phyloP scores from a whole-genome alignment of 495 filamentous ascomycete species.

The Pyrenopolyporus hunteri region DNA sequence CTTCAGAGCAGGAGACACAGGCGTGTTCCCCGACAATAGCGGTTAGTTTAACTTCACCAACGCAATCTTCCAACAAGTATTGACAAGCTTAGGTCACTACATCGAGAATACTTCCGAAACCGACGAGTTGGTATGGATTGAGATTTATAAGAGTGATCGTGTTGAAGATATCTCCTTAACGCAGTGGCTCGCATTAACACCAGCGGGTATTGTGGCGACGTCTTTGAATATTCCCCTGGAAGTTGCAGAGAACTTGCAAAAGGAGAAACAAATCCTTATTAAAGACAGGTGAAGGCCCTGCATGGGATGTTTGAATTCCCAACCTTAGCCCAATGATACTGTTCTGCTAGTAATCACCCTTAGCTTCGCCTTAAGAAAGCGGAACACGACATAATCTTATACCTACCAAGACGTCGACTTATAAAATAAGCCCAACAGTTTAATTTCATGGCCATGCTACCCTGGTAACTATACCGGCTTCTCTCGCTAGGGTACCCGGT shows the following conservation, averaged over 20 bases:
- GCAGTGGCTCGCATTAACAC: conserved; percentile 70
- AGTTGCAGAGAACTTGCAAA: conserved; percentile 63
- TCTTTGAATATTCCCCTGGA: conserved; percentile 63
- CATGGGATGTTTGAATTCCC: not conserved
- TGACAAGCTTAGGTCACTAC: conserved; percentile 55
- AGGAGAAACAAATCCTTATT: conserved; percentile 66
- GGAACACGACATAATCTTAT: too few relatives aligned
- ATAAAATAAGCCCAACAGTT: too few relatives aligned
- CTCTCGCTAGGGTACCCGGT: too few relatives aligned
- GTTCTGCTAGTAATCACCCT: too few relatives aligned
- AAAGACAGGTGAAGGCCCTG: conserved; percentile 24
- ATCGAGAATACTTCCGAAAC: conserved; percentile 69
- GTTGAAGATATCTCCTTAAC: conserved; percentile 67
- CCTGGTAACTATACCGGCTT: too few relatives aligned
- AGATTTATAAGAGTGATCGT: conserved; percentile 68
- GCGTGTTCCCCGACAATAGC: conserved; percentile 68
- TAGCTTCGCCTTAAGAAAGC: too few relatives aligned
- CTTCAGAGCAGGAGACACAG: conserved; percentile 67
- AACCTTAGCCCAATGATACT: too few relatives aligned
- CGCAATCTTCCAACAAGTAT: not conserved
- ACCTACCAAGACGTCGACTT: too few relatives aligned
- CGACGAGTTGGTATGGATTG: conserved; percentile 67
- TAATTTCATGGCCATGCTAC: too few relatives aligned
- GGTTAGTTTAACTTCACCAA: conserved; percentile 43
- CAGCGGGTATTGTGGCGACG: conserved; percentile 63